phyloP scores from a whole-genome alignment of 2,329 filamentous ascomycete genomes.

The Colletotrichum tropicale region DNA sequence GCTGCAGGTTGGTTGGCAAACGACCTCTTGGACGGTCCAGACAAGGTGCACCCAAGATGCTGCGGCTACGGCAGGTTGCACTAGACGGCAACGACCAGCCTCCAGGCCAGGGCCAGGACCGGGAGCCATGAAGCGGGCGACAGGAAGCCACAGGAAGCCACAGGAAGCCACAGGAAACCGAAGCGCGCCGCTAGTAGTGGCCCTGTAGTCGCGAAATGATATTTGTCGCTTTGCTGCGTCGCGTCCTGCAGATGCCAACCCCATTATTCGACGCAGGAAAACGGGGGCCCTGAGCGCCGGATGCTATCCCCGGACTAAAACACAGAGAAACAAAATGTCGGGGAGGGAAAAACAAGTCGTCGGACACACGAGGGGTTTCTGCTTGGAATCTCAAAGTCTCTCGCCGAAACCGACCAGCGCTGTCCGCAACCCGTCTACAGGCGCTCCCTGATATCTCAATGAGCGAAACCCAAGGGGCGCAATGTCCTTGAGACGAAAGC shows the following conservation, averaged over 20 bases:
- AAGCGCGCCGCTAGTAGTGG: background rate
- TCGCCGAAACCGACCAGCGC: background rate
- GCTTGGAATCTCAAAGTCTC: background rate
- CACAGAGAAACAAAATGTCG: background rate
- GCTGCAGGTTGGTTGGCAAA: background rate
- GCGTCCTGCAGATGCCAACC: conserved; percentile 6
- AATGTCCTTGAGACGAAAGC: background rate
- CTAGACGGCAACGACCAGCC: background rate
- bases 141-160: background rate
- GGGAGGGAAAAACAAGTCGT: background rate
- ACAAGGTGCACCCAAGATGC: conserved; percentile 13
- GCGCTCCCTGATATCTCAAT: background rate
- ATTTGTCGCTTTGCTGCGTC: background rate
- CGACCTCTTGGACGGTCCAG: background rate
- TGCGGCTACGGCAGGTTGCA: background rate
- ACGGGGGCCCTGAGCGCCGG: background rate
- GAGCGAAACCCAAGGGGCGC: background rate
- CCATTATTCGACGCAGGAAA: conserved; percentile 3
- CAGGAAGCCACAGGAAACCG: background rate
- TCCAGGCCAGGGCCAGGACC: background rate
- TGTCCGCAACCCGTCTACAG: background rate
- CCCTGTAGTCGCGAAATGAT: background rate
- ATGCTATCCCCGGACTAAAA: background rate
- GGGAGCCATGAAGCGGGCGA: background rate
- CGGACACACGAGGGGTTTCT: background rate